These are phyloP conservation scores for Lodderomyces margitis DNA, from an alignment of 1,139 yeast genomes.

Conservation along the genomic window DNA sequence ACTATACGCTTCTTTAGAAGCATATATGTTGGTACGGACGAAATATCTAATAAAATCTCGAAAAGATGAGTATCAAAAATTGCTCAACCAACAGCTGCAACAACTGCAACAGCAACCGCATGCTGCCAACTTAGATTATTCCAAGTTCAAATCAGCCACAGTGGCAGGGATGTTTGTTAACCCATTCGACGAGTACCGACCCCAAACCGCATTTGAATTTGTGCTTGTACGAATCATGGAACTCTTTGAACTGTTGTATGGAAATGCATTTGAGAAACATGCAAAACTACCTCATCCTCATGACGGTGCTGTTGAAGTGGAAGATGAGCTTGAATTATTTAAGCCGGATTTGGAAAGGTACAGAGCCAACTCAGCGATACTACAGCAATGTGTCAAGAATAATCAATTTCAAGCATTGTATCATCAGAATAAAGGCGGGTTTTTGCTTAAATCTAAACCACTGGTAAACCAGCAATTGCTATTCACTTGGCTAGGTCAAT, in stretches of 20 bases:
- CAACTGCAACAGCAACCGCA: conserved; percentile 2
- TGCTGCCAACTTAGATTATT: conserved; percentile 21
- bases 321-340: conserved; percentile 54
- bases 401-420: conserved; percentile 21
- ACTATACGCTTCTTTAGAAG: conserved; percentile 68
- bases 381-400: conserved; percentile 27
- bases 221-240: conserved; percentile 69
- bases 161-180: conserved; percentile 83
- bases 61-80: conserved; percentile 32
- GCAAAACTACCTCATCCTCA: conserved; percentile 46
- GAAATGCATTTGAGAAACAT: conserved; percentile 56
- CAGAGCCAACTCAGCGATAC: conserved; percentile 28
- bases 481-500: conserved; percentile 92
- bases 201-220: conserved; percentile 88
- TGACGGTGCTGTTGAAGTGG: conserved; percentile 41
- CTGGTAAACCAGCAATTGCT: conserved; percentile 48
- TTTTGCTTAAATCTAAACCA: neutral
- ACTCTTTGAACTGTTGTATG: conserved; percentile 60
- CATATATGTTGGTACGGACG: conserved; percentile 57
- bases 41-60: conserved; percentile 56
- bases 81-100: conserved; percentile 5
- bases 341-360: conserved; percentile 56
- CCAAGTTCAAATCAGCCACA: conserved; percentile 48
- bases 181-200: conserved; percentile 88
- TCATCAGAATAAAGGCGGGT: conserved; percentile 6